A percentile compares a stretch with the other conserved stretches of the same genome.
phyloP scores from a whole-genome alignment of 371 early-diverging fungal genomes.

The Mucor racemosus region DNA sequence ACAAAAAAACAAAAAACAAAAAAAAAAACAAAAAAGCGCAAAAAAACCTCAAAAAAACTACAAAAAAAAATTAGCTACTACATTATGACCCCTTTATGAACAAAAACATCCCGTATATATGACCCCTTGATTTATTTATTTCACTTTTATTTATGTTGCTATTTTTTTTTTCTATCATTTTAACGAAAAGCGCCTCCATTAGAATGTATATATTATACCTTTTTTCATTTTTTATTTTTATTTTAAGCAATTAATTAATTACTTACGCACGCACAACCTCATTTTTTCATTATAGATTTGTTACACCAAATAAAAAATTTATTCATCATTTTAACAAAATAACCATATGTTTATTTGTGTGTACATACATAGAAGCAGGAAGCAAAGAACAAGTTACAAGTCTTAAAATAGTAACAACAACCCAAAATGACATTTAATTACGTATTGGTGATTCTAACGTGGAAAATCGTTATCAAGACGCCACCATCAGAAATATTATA shows the following conservation, averaged over 20 bases:
- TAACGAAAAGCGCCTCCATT: not conserved
- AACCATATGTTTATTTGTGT: slow-evolving; percentile 3
- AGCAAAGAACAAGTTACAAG: not conserved
- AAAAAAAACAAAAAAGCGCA: not conserved
- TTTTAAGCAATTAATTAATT: slow-evolving; percentile 3
- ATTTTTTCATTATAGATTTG: slow-evolving; percentile 8
- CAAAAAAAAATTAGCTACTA: not conserved
- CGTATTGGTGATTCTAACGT: not conserved
- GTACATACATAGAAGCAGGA: not conserved
- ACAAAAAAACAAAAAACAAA: slow-evolving; percentile 3
- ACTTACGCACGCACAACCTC: slow-evolving; percentile 9
- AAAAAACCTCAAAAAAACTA: not conserved
- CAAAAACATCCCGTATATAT: not conserved
- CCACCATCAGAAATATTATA: not conserved
- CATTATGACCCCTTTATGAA: slow-evolving; percentile 2
- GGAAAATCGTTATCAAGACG: not conserved
- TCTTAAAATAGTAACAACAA: slow-evolving; percentile 4
- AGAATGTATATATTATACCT: slow-evolving; percentile 16
- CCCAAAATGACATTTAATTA: not conserved
- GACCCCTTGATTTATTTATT: slow-evolving; percentile 3
- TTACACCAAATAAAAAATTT: slow-evolving; percentile 15
- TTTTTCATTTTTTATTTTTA: not conserved
- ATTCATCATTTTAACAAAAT: slow-evolving; percentile 6
- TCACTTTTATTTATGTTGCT: not conserved
- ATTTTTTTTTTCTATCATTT: slow-evolving; percentile 2